Conservation (phyloP, 2,329 filamentous ascomycete genomes). For the Colletotrichum sojae region DNA sequence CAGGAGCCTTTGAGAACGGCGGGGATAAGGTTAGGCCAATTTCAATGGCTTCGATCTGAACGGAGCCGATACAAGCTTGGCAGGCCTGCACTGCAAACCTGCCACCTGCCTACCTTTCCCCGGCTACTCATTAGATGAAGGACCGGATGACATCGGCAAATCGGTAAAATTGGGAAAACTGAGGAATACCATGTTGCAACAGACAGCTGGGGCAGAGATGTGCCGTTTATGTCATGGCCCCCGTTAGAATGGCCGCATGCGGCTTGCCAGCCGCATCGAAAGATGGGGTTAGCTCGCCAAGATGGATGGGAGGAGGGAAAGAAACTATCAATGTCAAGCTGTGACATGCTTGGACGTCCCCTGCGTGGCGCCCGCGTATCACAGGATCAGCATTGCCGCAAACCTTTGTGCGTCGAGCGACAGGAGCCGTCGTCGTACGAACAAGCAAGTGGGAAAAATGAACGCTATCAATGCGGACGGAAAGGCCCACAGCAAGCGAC, state of each 20-base stretch:
- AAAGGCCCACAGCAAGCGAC: too few species aligned
- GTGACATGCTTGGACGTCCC: too few species aligned
- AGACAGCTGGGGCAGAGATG: neutral
- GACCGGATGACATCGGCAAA: too few species aligned
- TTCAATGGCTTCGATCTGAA: neutral
- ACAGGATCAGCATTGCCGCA: too few species aligned
- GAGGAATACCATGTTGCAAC: neutral
- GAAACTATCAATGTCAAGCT: neutral
- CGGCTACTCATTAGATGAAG: neutral
- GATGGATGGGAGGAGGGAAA: neutral
- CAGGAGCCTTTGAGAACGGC: neutral
- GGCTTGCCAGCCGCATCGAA: neutral
- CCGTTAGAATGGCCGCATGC: slow-evolving; percentile 3
- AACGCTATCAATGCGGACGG: too few species aligned
- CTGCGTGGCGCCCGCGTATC: too few species aligned
- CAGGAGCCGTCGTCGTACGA: too few species aligned
- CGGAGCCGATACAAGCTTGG: neutral
- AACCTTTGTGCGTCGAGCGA: too few species aligned
- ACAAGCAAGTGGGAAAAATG: too few species aligned
- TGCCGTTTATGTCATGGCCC: slow-evolving; percentile 14
- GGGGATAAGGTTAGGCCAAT: neutral
- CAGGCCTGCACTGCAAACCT: neutral
- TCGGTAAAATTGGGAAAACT: too few species aligned
- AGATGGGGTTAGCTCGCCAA: neutral
- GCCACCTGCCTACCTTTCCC: neutral